A percentile compares a stretch with the other conserved stretches of the same genome.
These are phyloP conservation scores for Talaromyces sp. DNA, from an alignment of 2,329 filamentous ascomycete species.

Conservation along the genomic window DNA sequence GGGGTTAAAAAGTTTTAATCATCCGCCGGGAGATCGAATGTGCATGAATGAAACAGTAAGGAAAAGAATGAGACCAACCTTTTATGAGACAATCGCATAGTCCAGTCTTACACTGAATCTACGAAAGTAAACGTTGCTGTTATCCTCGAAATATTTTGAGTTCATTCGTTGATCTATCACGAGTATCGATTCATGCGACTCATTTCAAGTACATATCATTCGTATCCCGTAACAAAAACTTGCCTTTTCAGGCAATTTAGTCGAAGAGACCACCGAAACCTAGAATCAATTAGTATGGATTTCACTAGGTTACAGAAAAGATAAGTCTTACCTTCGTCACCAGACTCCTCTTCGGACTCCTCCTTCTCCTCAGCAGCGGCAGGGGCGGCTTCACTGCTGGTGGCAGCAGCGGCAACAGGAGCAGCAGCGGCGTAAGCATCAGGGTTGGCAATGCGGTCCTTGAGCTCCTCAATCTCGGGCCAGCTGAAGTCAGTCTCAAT, in stretches of 20 bases:
- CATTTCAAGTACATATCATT: slow-evolving; percentile 38
- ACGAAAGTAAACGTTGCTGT: not conserved
- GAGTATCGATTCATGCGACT: slow-evolving; percentile 31
- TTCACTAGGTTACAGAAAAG: not conserved
- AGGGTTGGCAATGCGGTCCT: slow-evolving; percentile 99
- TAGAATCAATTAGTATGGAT: slow-evolving; percentile 34
- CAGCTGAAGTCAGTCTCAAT: slow-evolving; percentile 88
- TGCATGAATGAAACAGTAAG: not conserved
- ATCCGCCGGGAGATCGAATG: slow-evolving; percentile 39
- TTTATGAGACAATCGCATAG: not conserved
- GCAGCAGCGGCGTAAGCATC: slow-evolving; percentile 88
- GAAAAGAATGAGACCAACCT: slow-evolving; percentile 3
- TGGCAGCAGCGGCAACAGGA: slow-evolving; percentile 62
- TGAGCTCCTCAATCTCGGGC: slow-evolving; percentile 94
- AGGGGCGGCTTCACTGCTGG: slow-evolving; percentile 51
- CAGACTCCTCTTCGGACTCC: slow-evolving; percentile 65
- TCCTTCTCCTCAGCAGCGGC: slow-evolving; percentile 55
- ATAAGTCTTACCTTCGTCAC: slow-evolving; percentile 49
- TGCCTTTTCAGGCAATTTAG: slow-evolving; percentile 41
- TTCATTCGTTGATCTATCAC: slow-evolving; percentile 33
- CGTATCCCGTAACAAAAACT: slow-evolving; percentile 26
- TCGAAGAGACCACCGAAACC: slow-evolving; percentile 81
- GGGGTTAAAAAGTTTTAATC: slow-evolving; percentile 69
- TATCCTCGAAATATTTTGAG: not conserved
- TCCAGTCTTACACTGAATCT: not conserved